Conservation (phyloP, 352 stramenopile species). For the Albugo laibachii region DNA sequence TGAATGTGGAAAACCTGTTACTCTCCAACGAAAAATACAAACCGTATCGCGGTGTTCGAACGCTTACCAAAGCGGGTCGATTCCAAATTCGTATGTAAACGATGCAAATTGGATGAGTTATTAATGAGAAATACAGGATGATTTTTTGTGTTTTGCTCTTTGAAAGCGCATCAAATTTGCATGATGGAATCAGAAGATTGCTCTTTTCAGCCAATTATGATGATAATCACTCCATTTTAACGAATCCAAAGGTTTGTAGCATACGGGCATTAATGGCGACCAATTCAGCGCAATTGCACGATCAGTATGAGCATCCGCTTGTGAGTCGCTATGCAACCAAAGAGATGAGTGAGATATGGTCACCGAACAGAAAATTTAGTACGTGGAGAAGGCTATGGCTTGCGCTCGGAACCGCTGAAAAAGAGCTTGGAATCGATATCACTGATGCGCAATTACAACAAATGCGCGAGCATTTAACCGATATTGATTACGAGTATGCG, state of each 20-base stretch:
- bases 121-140: too few species aligned
- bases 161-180: too few species aligned
- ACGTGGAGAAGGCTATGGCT: conserved; percentile 98
- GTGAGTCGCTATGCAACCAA: conserved; percentile 94
- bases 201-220: too few species aligned
- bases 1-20: conserved; percentile 89
- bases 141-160: too few species aligned
- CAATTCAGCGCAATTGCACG: conserved; percentile 11
- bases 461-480: conserved; percentile 89
- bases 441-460: conserved; percentile 93
- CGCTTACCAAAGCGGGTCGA: conserved; percentile 88
- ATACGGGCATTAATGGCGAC: too few species aligned
- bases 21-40: conserved; percentile 94
- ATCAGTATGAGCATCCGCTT: conserved; percentile 79
- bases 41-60: conserved; percentile 95
- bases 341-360: conserved; percentile 99
- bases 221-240: too few species aligned
- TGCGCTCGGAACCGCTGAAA: conserved; percentile 90
- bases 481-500: conserved; percentile 97
- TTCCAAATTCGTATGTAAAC: conserved; percentile 88
- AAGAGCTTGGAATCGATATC: conserved; percentile 95
- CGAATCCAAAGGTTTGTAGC: too few species aligned
- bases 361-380: conserved; percentile 96
- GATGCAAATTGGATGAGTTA: too few species aligned
- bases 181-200: too few species aligned